Conservation (phyloP, 2,329 filamentous ascomycete species). For the Ceratocystis cubensis region DNA sequence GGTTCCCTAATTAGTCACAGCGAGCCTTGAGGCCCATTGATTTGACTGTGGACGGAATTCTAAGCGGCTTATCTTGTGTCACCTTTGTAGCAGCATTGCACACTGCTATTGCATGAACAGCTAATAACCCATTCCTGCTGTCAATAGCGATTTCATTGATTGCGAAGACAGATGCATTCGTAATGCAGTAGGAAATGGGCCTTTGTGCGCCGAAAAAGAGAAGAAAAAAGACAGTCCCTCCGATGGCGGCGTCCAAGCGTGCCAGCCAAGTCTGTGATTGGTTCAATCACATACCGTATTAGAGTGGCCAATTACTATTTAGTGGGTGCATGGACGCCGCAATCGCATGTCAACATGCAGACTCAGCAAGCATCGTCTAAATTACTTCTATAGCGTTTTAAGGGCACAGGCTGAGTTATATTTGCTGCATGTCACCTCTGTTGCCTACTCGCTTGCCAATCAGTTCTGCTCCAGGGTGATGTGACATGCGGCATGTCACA, state of each 20-base stretch:
- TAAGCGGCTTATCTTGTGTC: neutral
- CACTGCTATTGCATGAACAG: neutral
- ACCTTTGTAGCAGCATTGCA: neutral
- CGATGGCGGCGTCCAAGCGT: conserved; percentile 8
- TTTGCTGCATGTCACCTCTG: neutral
- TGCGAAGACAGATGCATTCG: neutral
- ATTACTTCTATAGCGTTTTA: neutral
- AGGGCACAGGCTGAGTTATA: neutral
- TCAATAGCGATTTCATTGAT: neutral
- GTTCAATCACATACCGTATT: neutral
- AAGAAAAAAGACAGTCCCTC: neutral
- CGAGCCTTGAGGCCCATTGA: neutral
- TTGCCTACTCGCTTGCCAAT: neutral
- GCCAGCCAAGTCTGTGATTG: neutral
- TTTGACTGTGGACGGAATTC: neutral
- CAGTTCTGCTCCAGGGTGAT: neutral
- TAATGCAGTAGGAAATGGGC: neutral
- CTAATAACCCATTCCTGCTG: neutral
- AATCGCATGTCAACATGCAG: neutral
- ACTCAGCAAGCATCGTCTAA: neutral
- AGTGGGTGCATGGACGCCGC: neutral
- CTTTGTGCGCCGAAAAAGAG: neutral
- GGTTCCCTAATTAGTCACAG: neutral
- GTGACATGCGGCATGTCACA: neutral
- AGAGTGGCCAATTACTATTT: neutral